Evolutionary conservation across 768 basidiomycete species (phyloP).

Genomic region (Megacollybia marginata): DNA sequence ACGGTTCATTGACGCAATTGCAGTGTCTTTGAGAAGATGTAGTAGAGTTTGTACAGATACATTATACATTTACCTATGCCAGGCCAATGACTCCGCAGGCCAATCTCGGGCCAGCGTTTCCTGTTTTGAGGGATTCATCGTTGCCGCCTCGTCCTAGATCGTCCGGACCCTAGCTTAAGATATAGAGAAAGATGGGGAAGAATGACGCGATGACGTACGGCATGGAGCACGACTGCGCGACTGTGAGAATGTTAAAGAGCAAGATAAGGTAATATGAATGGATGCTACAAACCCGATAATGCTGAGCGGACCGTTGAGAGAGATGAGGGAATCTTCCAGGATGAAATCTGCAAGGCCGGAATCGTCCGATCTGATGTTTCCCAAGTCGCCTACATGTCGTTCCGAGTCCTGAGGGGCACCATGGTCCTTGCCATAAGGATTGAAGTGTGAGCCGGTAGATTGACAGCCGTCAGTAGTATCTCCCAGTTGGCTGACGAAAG

Average conservation of each 20-base stretch:
- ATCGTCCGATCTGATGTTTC: slow-evolving; percentile 61
- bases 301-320: slow-evolving; percentile 59
- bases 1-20: no score
- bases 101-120: slow-evolving; percentile 69
- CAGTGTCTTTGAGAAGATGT: no score
- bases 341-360: slow-evolving; percentile 50
- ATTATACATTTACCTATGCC: background rate
- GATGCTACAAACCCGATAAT: slow-evolving; percentile 54
- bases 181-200: background rate
- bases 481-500: slow-evolving; percentile 34
- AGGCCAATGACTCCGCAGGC: slow-evolving; percentile 72
- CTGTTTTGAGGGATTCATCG: slow-evolving; percentile 67
- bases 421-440: slow-evolving; percentile 59
- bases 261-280: background rate
- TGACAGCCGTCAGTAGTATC: slow-evolving; percentile 60
- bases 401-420: slow-evolving; percentile 48
- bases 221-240: slow-evolving; percentile 71
- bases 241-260: slow-evolving; percentile 21
- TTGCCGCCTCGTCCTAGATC: slow-evolving; percentile 69
- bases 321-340: slow-evolving; percentile 53
- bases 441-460: slow-evolving; percentile 73
- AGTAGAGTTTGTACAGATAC: background rate
- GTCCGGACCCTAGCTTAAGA: slow-evolving; percentile 50
- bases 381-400: slow-evolving; percentile 57
- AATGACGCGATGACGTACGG: slow-evolving; percentile 26